phyloP scores from a whole-genome alignment of 805 yeast species.

The Suhomyces sp. region DNA sequence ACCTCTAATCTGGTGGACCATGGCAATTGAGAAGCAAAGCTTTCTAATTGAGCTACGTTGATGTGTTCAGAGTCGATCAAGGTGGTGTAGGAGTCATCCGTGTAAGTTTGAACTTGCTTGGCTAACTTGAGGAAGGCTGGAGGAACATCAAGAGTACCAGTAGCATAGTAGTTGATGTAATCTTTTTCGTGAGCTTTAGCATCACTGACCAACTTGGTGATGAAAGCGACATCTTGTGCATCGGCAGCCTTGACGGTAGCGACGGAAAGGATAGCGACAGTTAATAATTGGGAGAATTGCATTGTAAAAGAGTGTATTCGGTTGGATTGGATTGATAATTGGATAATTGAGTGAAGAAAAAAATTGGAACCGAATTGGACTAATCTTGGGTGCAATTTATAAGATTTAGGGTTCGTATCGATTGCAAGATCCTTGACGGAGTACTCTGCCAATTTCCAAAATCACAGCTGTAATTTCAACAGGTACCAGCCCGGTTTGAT shows the following conservation, averaged over 20 bases:
- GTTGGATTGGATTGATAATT: not conserved
- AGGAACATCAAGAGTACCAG: conserved; percentile 26
- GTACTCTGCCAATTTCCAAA: not conserved
- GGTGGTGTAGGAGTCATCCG: conserved; percentile 38
- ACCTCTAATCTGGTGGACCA: conserved; percentile 9
- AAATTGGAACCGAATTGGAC: not conserved
- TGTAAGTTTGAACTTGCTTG: conserved; percentile 26
- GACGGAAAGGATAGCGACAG: conserved; percentile 15
- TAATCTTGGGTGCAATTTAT: not conserved
- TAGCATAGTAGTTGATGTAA: conserved; percentile 19
- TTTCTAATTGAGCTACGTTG: conserved; percentile 8
- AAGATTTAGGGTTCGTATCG: not conserved
- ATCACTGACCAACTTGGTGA: conserved; percentile 12
- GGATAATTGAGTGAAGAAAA: not conserved
- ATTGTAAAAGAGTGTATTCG: conserved; percentile 3
- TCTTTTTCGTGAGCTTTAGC: conserved; percentile 9
- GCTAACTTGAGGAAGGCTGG: conserved; percentile 27
- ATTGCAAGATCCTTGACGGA: not conserved
- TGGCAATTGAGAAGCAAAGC: conserved; percentile 12
- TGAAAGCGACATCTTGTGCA: conserved; percentile 12
- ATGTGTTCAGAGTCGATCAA: conserved; percentile 12
- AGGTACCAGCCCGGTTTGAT: not conserved
- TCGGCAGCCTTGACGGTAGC: conserved; percentile 17
- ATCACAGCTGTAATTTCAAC: not conserved
- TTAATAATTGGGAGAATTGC: conserved; percentile 6